Conservation (phyloP, 208 protist genomes). For the Leishmania turanica region DNA sequence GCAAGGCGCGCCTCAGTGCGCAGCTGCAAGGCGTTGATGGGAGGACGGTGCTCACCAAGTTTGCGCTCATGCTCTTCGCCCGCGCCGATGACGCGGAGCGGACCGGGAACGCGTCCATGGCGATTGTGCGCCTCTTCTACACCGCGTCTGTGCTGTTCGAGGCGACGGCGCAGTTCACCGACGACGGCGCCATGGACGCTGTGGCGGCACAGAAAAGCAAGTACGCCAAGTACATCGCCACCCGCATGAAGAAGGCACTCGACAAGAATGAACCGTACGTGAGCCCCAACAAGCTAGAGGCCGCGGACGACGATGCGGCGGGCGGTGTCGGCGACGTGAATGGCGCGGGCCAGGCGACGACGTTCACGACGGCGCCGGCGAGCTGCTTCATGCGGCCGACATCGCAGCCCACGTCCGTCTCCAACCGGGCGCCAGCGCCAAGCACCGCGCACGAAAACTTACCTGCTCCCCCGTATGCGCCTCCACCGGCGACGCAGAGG, state of each 20-base stretch:
- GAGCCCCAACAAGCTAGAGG: constrained; percentile 48
- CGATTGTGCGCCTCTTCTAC: constrained; percentile 75
- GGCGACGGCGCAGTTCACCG: constrained; percentile 81
- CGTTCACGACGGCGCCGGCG: constrained; percentile 11
- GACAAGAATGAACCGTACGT: constrained; percentile 54
- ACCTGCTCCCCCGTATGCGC: background rate
- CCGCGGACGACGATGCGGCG: constrained; percentile 15
- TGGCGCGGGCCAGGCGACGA: background rate
- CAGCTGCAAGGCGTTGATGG: constrained; percentile 47
- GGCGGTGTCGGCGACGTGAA: background rate
- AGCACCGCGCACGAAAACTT: background rate
- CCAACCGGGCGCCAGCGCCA: background rate
- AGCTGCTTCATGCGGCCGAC: constrained; percentile 16
- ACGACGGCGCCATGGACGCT: constrained; percentile 55
- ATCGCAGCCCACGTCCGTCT: constrained; percentile 1
- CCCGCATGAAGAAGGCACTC: constrained; percentile 75
- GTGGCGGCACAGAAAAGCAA: constrained; percentile 71
- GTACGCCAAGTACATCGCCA: constrained; percentile 82
- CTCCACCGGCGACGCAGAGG: background rate
- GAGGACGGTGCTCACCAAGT: constrained; percentile 65
- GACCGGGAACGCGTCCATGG: constrained; percentile 42
- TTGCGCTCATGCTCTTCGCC: constrained; percentile 72
- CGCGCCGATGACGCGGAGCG: constrained; percentile 82
- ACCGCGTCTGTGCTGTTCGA: constrained; percentile 71
- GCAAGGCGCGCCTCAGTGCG: constrained; percentile 44